These are phyloP conservation scores for Paraphoma chrysanthemicola DNA, from an alignment of 2,329 filamentous ascomycete species.

Conservation along the genomic window DNA sequence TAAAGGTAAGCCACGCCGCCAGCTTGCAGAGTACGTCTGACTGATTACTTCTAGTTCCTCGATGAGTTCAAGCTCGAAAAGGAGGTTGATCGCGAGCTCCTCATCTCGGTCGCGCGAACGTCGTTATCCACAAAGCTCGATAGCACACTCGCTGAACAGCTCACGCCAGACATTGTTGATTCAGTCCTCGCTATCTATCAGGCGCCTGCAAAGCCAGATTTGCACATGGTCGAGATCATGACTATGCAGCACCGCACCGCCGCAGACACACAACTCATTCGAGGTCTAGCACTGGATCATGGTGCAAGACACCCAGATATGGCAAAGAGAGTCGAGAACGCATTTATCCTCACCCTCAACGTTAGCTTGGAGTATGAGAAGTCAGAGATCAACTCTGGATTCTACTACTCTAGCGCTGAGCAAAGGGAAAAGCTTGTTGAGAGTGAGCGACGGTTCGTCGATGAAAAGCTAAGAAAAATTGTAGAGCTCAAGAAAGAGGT, in stretches of 20 bases:
- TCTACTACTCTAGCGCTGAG: constrained; percentile 97
- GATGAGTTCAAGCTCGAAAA: constrained; percentile 90
- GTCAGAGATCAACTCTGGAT: constrained; percentile 97
- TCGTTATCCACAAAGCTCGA: constrained; percentile 97
- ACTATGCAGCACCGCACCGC: constrained; percentile 99
- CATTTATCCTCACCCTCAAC: constrained; percentile 92
- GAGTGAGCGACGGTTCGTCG: constrained; percentile 93
- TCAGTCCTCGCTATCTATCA: constrained; percentile 94
- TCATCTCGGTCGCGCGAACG: constrained; percentile 90
- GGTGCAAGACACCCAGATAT: constrained; percentile 97
- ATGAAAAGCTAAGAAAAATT: constrained; percentile 96
- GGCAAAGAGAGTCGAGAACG: constrained; percentile 95
- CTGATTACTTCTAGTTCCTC: constrained; percentile 70
- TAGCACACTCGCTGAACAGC: constrained; percentile 82
- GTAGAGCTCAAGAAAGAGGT: constrained; percentile 98
- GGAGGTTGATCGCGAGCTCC: constrained; percentile 90
- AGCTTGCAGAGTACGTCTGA: not conserved
- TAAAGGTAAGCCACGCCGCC: constrained; percentile 68
- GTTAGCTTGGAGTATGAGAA: constrained; percentile 99
- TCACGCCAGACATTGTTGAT: constrained; percentile 95
- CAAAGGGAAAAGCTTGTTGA: constrained; percentile 98
- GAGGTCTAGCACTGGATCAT: constrained; percentile 90
- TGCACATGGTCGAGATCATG: constrained; percentile 99
- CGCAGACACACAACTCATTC: constrained; percentile 94
- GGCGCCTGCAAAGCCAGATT: constrained; percentile 86